These are phyloP conservation scores for Clarireedia homoeocarpa DNA, from an alignment of 2,329 filamentous ascomycete species.

Conservation along the genomic window DNA sequence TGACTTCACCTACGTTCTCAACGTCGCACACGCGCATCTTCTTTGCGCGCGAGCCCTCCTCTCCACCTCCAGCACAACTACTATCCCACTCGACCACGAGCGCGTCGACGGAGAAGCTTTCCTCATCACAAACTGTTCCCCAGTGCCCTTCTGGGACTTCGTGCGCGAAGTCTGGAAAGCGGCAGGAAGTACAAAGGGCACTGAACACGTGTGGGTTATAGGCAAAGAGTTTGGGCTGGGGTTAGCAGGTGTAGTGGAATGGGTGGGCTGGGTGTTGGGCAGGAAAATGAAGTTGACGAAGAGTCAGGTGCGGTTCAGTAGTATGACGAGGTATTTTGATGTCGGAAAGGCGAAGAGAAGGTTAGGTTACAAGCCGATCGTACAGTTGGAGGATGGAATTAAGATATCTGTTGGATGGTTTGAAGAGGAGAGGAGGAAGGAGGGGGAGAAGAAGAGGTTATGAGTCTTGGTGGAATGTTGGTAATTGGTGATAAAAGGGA, in stretches of 20 bases:
- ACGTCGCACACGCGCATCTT: conserved; percentile 71
- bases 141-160: conserved; percentile 89
- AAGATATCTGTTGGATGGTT: conserved; percentile 23
- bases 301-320: conserved; percentile 49
- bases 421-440: conserved; percentile 17
- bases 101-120: conserved; percentile 79
- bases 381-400: conserved; percentile 57
- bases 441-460: conserved; percentile 23
- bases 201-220: conserved; percentile 47
- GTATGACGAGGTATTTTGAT: conserved; percentile 71
- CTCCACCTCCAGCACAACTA: conserved; percentile 27
- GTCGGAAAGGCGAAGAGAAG: conserved; percentile 66
- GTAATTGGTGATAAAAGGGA: no score
- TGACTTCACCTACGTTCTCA: conserved; percentile 63
- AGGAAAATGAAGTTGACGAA: conserved; percentile 45
- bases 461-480: background rate
- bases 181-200: conserved; percentile 41
- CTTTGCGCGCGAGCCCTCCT: conserved; percentile 58
- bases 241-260: conserved; percentile 39
- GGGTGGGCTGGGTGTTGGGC: conserved; percentile 40
- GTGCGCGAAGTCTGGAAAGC: conserved; percentile 65
- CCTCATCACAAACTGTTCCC: conserved; percentile 78
- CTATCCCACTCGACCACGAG: conserved; percentile 61
- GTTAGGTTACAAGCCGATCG: conserved; percentile 61
- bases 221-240: conserved; percentile 42